Percentiles rank a stretch among this genome's conserved stretches.
These are phyloP conservation scores for Ophiosphaerella narmari DNA, from an alignment of 2,329 filamentous ascomycete genomes.

Conservation along the genomic window DNA sequence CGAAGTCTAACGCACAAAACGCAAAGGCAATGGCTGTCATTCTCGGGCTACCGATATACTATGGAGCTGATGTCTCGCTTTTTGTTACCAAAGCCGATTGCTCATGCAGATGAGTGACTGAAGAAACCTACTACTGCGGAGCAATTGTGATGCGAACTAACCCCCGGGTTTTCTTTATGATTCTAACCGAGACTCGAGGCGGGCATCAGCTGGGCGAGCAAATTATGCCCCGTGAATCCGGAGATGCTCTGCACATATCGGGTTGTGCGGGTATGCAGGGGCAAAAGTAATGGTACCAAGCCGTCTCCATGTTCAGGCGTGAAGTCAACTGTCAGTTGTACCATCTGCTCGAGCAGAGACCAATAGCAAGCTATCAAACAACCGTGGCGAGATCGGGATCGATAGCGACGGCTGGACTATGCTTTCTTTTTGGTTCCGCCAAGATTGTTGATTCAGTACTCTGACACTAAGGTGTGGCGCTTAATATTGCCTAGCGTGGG, in stretches of 20 bases:
- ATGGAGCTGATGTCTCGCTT: conserved; percentile 22
- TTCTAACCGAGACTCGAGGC: no score
- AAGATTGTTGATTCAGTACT: neutral
- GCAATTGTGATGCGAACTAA: neutral
- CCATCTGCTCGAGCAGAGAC: no score
- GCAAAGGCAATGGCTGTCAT: neutral
- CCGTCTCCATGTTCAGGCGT: no score
- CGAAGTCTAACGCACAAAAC: neutral
- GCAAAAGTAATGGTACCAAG: no score
- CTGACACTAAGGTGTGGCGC: neutral
- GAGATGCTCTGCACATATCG: no score
- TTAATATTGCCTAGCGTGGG: no score
- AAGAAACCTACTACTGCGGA: neutral
- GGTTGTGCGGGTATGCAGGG: no score
- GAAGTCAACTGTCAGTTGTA: no score
- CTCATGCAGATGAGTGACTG: conserved; percentile 14
- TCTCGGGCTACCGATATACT: neutral
- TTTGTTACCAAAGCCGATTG: conserved; percentile 21
- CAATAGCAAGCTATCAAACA: neutral
- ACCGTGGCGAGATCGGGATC: neutral
- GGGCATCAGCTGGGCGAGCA: no score
- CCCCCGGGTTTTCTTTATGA: no score
- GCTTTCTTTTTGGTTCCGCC: neutral
- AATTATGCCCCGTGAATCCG: no score
- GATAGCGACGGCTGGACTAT: neutral